These are phyloP conservation scores for Aspergillus neoniger DNA, from an alignment of 2,329 filamentous ascomycete species.

Conservation along the genomic window DNA sequence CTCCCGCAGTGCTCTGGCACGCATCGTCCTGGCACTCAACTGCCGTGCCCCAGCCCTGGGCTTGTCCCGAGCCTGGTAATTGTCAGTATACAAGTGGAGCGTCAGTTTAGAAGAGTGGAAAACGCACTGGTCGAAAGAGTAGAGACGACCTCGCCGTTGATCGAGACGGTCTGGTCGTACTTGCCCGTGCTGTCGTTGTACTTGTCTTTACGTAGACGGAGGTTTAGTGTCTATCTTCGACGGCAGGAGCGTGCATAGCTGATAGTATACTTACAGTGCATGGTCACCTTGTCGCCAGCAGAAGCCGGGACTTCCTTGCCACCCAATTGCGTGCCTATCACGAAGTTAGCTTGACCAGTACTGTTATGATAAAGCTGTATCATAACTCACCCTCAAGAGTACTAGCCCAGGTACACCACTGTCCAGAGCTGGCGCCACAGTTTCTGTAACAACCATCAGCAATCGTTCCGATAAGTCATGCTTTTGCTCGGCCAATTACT, in stretches of 20 bases:
- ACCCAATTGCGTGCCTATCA: conserved; percentile 25
- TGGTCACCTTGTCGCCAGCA: conserved; percentile 28
- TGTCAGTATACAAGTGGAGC: background rate
- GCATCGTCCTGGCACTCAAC: conserved; percentile 35
- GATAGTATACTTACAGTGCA: conserved; percentile 27
- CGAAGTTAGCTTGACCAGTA: background rate
- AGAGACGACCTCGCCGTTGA: conserved; percentile 33
- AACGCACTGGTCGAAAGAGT: conserved; percentile 31
- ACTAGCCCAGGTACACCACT: conserved; percentile 39
- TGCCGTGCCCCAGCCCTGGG: conserved; percentile 36
- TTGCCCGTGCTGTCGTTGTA: conserved; percentile 34
- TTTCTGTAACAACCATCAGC: conserved; percentile 18
- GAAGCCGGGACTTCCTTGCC: conserved; percentile 31
- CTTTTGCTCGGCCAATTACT: background rate
- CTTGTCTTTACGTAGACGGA: conserved; percentile 21
- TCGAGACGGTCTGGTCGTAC: conserved; percentile 33
- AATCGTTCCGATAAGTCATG: too few species aligned
- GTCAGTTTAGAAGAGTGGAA: fast-evolving
- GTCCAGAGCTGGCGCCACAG: conserved; percentile 31
- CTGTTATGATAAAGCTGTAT: background rate
- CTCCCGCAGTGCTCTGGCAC: conserved; percentile 28
- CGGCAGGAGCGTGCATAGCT: background rate
- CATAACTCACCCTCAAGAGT: conserved; percentile 26
- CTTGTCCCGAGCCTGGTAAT: conserved; percentile 27
- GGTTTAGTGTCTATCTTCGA: background rate